These are phyloP conservation scores for Hymenoscyphus fraxineus DNA, from an alignment of 2,329 filamentous ascomycete genomes.

Conservation along the genomic window DNA sequence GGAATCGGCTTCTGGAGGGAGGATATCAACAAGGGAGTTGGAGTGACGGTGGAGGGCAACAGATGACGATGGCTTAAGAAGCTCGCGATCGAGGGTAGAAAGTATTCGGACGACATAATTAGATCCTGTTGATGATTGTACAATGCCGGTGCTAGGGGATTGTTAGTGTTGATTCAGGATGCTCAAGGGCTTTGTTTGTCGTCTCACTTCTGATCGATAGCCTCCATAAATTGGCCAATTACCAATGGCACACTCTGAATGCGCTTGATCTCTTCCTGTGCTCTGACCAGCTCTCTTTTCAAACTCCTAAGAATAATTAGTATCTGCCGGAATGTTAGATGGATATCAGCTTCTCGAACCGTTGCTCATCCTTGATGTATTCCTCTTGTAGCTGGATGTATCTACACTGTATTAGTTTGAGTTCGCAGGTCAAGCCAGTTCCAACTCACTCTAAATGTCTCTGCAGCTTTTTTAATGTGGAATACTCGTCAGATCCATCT, in stretches of 20 bases:
- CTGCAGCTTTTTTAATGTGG: slow-evolving; percentile 92
- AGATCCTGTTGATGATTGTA: slow-evolving; percentile 95
- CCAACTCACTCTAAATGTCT: slow-evolving; percentile 80
- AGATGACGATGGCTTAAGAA: slow-evolving; percentile 95
- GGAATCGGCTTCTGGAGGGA: slow-evolving; percentile 97
- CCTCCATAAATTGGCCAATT: slow-evolving; percentile 99
- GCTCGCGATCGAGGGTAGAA: slow-evolving; percentile 95
- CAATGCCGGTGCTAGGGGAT: slow-evolving; percentile 78
- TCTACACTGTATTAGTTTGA: slow-evolving; percentile 43
- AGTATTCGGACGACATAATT: slow-evolving; percentile 99
- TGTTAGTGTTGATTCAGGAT: slow-evolving; percentile 19
- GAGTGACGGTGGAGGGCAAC: slow-evolving; percentile 97
- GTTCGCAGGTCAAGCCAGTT: not conserved
- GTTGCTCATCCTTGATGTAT: slow-evolving; percentile 99
- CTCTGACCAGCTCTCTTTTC: slow-evolving; percentile 93
- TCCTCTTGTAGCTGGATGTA: slow-evolving; percentile 98
- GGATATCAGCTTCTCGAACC: slow-evolving; percentile 45
- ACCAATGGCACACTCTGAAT: slow-evolving; percentile 98
- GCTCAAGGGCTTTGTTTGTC: not conserved
- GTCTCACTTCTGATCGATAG: slow-evolving; percentile 94
- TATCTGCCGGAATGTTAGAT: not conserved
- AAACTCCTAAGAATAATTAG: slow-evolving; percentile 61
- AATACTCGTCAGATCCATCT: slow-evolving; percentile 89
- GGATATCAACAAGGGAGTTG: slow-evolving; percentile 95
- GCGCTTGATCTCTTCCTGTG: slow-evolving; percentile 98